Conservation (phyloP, 23 red algal genomes). For the Cyanidium caldarium region DNA sequence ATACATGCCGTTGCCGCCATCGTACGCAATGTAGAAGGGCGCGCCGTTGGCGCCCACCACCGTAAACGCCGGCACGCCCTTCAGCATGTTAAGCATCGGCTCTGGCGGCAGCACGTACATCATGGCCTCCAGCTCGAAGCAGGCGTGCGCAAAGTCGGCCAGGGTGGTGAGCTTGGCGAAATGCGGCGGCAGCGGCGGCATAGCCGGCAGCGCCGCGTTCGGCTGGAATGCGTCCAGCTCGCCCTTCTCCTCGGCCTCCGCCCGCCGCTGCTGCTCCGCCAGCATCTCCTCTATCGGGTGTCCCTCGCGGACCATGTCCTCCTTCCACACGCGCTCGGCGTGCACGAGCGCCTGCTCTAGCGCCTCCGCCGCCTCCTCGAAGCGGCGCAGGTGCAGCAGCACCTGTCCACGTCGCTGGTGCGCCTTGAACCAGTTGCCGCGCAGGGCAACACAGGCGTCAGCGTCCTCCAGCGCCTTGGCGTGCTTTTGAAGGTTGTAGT, state of each 20-base stretch:
- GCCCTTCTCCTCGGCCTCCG: background rate
- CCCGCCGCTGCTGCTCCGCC: too few relatives aligned
- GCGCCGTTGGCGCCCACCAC: slow-evolving; percentile 67
- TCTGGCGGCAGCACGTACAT: slow-evolving; percentile 78
- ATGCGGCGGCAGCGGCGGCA: background rate
- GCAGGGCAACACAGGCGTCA: slow-evolving; percentile 41
- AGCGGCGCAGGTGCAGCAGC: slow-evolving; percentile 60
- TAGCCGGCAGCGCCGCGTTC: background rate
- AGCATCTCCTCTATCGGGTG: background rate
- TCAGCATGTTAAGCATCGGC: slow-evolving; percentile 70
- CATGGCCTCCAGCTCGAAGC: slow-evolving; percentile 61
- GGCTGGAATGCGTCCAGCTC: too few relatives aligned
- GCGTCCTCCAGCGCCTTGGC: slow-evolving; percentile 73
- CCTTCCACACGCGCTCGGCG: slow-evolving; percentile 12
- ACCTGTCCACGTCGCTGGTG: slow-evolving; percentile 70
- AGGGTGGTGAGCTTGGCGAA: slow-evolving; percentile 32
- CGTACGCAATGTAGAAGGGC: slow-evolving; percentile 96
- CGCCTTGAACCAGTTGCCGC: slow-evolving; percentile 76
- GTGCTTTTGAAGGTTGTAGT: slow-evolving; percentile 54
- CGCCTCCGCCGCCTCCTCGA: slow-evolving; percentile 64
- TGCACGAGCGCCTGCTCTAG: slow-evolving; percentile 50
- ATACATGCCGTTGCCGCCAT: slow-evolving; percentile 80
- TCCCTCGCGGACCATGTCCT: background rate
- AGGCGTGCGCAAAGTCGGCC: slow-evolving; percentile 45
- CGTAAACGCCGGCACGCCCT: slow-evolving; percentile 71